Percentiles rank a stretch among this genome's conserved stretches.
phyloP scores from a whole-genome alignment of 164 flowering plant species.

The Aristolochia californica region DNA sequence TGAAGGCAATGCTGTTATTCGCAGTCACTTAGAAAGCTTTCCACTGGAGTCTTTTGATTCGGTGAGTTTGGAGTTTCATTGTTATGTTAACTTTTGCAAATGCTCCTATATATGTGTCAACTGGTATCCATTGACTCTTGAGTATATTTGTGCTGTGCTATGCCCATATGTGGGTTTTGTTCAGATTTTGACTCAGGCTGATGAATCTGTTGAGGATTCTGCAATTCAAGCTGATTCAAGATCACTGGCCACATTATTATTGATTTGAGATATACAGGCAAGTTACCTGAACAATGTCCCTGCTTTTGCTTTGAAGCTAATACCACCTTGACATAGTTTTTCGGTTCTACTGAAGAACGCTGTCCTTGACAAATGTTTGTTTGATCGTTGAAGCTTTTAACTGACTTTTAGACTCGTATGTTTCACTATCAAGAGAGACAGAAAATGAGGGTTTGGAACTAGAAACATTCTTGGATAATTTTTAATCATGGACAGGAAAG shows the following conservation, averaged over 20 bases:
- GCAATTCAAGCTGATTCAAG: slow-evolving; percentile 90
- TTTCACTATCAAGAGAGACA: no score
- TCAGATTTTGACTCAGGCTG: slow-evolving; percentile 82
- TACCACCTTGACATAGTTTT: no score
- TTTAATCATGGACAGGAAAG: no score
- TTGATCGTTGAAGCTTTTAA: no score
- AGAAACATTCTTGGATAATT: no score
- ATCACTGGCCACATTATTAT: slow-evolving; percentile 72
- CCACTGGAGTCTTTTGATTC: slow-evolving; percentile 79
- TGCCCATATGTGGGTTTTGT: slow-evolving; percentile 3
- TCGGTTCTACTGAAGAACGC: no score
- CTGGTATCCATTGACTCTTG: background rate
- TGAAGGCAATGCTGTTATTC: slow-evolving; percentile 82
- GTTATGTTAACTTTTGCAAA: background rate
- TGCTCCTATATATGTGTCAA: no score
- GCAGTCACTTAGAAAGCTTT: slow-evolving; percentile 79
- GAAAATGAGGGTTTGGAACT: no score
- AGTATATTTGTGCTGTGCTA: background rate
- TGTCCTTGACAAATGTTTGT: no score
- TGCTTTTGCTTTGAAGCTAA: background rate
- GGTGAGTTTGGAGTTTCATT: slow-evolving; percentile 25
- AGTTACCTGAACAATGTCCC: background rate
- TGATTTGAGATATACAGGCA: slow-evolving; percentile 90
- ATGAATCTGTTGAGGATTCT: slow-evolving; percentile 86
- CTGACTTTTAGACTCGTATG: no score